Evolutionary conservation across 2,329 filamentous ascomycete genomes (phyloP).

Genomic region (Leptographium flavum): DNA sequence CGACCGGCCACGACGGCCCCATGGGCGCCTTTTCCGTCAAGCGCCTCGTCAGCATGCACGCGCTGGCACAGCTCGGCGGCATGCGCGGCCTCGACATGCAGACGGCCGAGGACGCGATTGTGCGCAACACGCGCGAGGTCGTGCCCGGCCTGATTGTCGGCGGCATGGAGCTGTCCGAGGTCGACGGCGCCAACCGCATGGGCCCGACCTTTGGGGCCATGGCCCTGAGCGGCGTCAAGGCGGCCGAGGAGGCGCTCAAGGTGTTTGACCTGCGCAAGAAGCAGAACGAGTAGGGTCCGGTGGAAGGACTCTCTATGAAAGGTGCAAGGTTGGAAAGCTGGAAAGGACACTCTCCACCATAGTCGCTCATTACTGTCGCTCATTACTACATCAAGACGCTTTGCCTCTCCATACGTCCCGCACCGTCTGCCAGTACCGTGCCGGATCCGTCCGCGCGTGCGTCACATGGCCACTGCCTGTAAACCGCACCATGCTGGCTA

Average conservation of each 20-base stretch:
- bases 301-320: not conserved
- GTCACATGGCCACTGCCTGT: conserved; percentile 34
- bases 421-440: conserved; percentile 36
- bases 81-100: conserved; percentile 95
- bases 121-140: conserved; percentile 80
- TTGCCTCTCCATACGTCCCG: conserved; percentile 29
- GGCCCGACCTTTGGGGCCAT: conserved; percentile 49
- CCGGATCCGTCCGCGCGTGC: conserved; percentile 28
- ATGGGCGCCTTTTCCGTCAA: conserved; percentile 88
- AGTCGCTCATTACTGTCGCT: too few species aligned
- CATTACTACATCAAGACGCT: not conserved
- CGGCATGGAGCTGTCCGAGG: conserved; percentile 84
- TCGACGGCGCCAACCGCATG: conserved; percentile 87
- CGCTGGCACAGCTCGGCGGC: conserved; percentile 68
- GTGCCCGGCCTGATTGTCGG: conserved; percentile 82
- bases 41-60: conserved; percentile 77
- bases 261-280: conserved; percentile 62
- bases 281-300: not conserved
- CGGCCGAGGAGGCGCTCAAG: conserved; percentile 70
- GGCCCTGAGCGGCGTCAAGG: conserved; percentile 77
- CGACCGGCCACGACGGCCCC: conserved; percentile 80
- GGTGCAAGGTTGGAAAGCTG: too few species aligned
- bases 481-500: conserved; percentile 29
- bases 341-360: too few species aligned
- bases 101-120: conserved; percentile 79